Evolutionary conservation across 148 eudicot genomes (phyloP), one percentile per base, ranked within the genome.

Genomic region (Camellia lanceoleosa): DNA sequence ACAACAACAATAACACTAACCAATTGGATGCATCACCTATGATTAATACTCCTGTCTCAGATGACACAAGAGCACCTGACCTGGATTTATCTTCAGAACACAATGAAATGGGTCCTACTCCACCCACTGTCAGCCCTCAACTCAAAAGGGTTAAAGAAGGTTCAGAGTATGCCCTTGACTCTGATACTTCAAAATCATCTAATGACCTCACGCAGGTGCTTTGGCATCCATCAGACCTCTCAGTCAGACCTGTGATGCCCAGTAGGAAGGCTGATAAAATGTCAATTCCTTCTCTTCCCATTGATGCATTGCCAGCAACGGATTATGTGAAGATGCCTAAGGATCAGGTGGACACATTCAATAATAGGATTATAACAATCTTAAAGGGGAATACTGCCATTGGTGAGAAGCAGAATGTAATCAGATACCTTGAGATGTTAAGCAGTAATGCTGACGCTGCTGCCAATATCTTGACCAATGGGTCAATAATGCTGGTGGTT

Each of bases 151-250:
- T 64, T 54, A 88, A 82, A 78, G 89, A 86, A 79, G 89, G 80
- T 85, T 82, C 86, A 56, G 94, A 83, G 41, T 72, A 84, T 85
- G 89, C 77, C 44, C 75, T 82, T 76, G 98, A 93, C 73, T 78
- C 87, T 80, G 94, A 86, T 81, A 74, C 80, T 75, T 81, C 90
- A 59, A 91, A 85, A 78, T 80, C 91, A 67, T 88, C 90, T 76
- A 85, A 80, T 75, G 88, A 92, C 80, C 84, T 90, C 79, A 90
- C 94, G 52, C 88, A 89, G 78, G 89, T 97, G 84, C 84, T 94
- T 79, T 97, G 99, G 99, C 99, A 97, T 91, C 87, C 93, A 83
- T 97, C 99, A 84, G 99, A 97, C 86, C 94, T 94, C 80, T 91
- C 99, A 51, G 99, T 97, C 81, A 90, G 97, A 76, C 99, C 99